A percentile compares a stretch with the other conserved stretches of the same genome.
Conservation (phyloP, 2,329 filamentous ascomycete species). For the Rasamsonia emersonii region DNA sequence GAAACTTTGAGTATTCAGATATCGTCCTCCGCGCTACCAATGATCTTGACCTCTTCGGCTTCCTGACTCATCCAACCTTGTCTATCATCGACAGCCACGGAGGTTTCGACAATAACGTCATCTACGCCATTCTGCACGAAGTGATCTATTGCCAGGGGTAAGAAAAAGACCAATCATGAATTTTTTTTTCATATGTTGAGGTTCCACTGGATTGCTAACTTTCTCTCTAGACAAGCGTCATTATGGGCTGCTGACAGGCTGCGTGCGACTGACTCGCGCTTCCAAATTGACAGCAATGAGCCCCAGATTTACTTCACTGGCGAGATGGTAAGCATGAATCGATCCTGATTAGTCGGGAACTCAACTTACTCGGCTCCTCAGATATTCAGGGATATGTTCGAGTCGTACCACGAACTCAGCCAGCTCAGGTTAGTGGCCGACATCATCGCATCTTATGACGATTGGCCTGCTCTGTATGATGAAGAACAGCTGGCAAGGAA, state of each 20-base stretch:
- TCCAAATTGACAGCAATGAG: constrained; percentile 36
- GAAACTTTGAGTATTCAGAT: constrained; percentile 28
- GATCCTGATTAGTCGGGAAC: neutral
- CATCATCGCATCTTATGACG: constrained; percentile 55
- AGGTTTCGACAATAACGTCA: constrained; percentile 64
- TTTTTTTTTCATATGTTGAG: neutral
- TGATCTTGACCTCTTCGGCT: constrained; percentile 69
- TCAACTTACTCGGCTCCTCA: constrained; percentile 12
- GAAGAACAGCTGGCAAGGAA: constrained; percentile 64
- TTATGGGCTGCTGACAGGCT: constrained; percentile 62
- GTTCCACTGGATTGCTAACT: neutral
- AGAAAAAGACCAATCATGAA: constrained; percentile 6
- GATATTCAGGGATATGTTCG: constrained; percentile 76
- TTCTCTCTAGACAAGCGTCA: constrained; percentile 42
- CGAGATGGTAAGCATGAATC: constrained; percentile 57
- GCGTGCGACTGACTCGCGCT: constrained; percentile 32
- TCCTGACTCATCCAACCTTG: constrained; percentile 64
- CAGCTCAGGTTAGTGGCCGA: constrained; percentile 61
- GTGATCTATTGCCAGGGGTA: constrained; percentile 71
- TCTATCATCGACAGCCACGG: constrained; percentile 58
- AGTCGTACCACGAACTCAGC: constrained; percentile 68
- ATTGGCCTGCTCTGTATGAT: constrained; percentile 74
- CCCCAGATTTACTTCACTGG: constrained; percentile 70
- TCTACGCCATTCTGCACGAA: constrained; percentile 85
- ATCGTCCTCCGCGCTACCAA: constrained; percentile 60